Percentiles rank a stretch among this genome's conserved stretches.
Conservation (phyloP, 73 alveolate genomes). For the Urostyla sp. region DNA sequence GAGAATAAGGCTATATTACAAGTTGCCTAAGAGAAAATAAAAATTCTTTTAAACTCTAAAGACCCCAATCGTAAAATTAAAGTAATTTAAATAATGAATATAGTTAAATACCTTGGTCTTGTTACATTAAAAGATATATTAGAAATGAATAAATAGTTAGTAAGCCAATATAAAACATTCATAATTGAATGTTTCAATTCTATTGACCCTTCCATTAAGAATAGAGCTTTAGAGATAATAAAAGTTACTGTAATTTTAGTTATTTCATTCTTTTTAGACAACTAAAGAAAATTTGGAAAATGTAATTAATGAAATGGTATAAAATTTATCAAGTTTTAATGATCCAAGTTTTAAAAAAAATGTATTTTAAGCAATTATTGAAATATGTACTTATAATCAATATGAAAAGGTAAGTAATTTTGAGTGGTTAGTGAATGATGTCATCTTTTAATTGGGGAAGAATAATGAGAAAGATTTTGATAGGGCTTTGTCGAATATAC, state of each 20-base stretch:
- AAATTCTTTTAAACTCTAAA: neutral
- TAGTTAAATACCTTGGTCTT: conserved; percentile 60
- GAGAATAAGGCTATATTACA: neutral
- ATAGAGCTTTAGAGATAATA: conserved; percentile 50
- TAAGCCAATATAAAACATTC: neutral
- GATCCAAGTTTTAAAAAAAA: conserved; percentile 40
- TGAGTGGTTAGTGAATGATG: conserved; percentile 32
- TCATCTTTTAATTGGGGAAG: neutral
- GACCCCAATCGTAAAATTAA: conserved; percentile 52
- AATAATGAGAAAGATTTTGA: conserved; percentile 2
- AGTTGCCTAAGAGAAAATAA: conserved; percentile 41
- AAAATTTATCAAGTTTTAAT: neutral
- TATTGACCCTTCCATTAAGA: conserved; percentile 53
- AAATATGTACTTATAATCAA: conserved; percentile 14
- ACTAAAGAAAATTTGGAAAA: conserved; percentile 44
- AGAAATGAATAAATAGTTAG: neutral
- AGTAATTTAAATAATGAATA: neutral
- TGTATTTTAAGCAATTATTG: conserved; percentile 32
- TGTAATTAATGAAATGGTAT: conserved; percentile 31
- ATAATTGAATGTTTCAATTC: conserved; percentile 51
- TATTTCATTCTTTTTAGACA: neutral
- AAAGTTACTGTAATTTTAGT: conserved; percentile 35
- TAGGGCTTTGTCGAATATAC: neutral
- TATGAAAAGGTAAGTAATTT: conserved; percentile 23
- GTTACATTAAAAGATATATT: conserved; percentile 28